Evolutionary conservation across 179 eudicot genomes (phyloP), one percentile per base, ranked within the genome.

Genomic region (Sideroxylon spinosum): DNA sequence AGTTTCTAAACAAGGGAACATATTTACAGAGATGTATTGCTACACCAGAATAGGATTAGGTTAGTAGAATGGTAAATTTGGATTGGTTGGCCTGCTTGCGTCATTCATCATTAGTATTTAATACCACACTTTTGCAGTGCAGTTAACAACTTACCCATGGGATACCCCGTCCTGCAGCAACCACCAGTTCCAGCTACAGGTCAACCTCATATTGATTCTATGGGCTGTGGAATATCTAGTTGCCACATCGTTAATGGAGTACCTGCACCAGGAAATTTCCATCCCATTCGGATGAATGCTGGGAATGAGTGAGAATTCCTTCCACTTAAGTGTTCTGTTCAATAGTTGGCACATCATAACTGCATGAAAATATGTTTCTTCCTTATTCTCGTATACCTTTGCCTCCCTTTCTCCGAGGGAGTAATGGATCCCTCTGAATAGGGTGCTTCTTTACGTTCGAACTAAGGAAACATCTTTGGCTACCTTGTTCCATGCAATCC

Each of bases 71-170:
- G 44, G 44, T 37, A 37, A 37, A 37, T 37, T 3, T 0, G 14
- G 46, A 10, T 28, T 66, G 14, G 9, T 13, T 66, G 48, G 9
- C 10, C 44, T 37, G 44, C 7, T 13, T 13, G 20, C 14, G 5
- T 66, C 14, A 16, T 44, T 78, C 68, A 68, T 72, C 10, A 22
- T 79, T 70, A 60, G 77, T 82, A 73, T 78, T 89, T 78, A 86
- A 74, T 73, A 73, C 46, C 82, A 22, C 73, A 73, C 74, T 26
- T 87, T 71, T 87, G 80, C 82, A 76, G 87, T 87, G 89, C 97
- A 95, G 97, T 90, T 82, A 93, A 93, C 91, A 95, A 90, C 83
- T 80, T 95, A 86, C 98, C 99, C 16, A 91, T 94, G 95, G 99
- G 99, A 81, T 93, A 95, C 90, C 99, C 99, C 10, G 93, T 92